Percentiles rank a stretch among this genome's conserved stretches.
Evolutionary conservation across 352 stramenopile genomes (phyloP).

Genomic region (Globisporangium sylvaticum): DNA sequence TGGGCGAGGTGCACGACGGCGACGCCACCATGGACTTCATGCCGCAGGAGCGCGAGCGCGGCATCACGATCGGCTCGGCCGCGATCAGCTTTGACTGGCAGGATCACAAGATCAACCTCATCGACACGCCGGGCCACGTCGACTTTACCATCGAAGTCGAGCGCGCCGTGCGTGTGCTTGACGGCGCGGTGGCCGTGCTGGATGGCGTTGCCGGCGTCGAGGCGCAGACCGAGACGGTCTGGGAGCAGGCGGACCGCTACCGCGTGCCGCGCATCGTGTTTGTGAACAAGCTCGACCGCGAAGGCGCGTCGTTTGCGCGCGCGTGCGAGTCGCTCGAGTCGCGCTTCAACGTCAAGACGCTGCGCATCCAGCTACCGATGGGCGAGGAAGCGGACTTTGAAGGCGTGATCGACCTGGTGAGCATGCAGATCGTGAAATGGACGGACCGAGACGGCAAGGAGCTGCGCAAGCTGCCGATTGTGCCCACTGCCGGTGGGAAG

Average conservation of each 20-base stretch:
- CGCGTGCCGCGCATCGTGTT: conserved; percentile 92
- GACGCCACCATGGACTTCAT: conserved; percentile 85
- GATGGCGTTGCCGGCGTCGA: conserved; percentile 97
- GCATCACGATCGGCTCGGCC: conserved; percentile 97
- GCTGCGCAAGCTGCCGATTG: conserved; percentile 44
- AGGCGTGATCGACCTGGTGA: conserved; percentile 61
- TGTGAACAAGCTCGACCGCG: conserved; percentile 97
- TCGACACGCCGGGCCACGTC: conserved; percentile 97
- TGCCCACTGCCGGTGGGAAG: conserved; percentile 31
- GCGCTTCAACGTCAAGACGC: conserved; percentile 52
- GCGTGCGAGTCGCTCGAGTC: conserved; percentile 75
- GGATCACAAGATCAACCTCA: conserved; percentile 95
- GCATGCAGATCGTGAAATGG: conserved; percentile 69
- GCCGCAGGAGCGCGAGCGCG: conserved; percentile 94
- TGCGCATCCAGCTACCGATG: conserved; percentile 63
- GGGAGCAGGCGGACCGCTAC: conserved; percentile 77
- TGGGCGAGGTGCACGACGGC: conserved; percentile 75
- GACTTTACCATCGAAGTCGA: conserved; percentile 99
- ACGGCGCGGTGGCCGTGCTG: conserved; percentile 96
- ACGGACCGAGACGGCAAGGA: conserved; percentile 53
- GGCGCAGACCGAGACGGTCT: conserved; percentile 83
- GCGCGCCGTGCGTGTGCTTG: conserved; percentile 94
- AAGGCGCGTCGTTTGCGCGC: conserved; percentile 92
- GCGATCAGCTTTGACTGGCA: conserved; percentile 95
- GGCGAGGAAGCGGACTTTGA: conserved; percentile 61